Evolutionary conservation across 192 early-diverging fungal species (phyloP).

Genomic region (Backusella australiensis): DNA sequence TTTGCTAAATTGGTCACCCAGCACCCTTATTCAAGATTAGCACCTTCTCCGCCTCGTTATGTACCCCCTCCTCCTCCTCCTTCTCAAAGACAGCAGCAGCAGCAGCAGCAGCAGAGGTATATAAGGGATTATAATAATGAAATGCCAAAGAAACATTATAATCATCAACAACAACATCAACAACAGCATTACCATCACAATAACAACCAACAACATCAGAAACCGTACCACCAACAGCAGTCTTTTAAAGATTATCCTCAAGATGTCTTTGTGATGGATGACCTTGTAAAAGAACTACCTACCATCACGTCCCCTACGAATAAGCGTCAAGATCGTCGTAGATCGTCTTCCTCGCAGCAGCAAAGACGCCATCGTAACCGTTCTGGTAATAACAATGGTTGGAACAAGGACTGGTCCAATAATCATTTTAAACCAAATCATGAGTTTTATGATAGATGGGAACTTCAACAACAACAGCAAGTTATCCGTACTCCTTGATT

Average conservation of each 20-base stretch:
- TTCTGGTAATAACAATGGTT: conserved; percentile 11
- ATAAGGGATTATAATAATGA: background rate
- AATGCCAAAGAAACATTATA: background rate
- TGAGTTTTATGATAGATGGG: background rate
- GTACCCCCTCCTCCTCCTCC: background rate
- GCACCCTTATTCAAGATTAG: background rate
- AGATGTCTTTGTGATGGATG: conserved; percentile 35
- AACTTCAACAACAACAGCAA: conserved; percentile 1
- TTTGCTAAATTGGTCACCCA: background rate
- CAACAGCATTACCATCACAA: background rate
- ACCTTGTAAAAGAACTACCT: conserved; percentile 7
- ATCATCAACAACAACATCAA: background rate
- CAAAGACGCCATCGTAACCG: background rate
- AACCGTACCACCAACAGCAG: background rate
- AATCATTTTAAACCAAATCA: background rate
- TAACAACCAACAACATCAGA: background rate
- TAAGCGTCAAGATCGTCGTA: background rate
- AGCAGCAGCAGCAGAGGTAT: background rate
- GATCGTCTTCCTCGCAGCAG: background rate
- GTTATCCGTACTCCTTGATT: conserved; percentile 1
- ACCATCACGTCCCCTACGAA: background rate
- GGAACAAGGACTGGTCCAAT: conserved; percentile 18
- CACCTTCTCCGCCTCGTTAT: background rate
- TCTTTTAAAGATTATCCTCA: background rate
- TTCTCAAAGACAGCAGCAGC: background rate